Base-by-base conservation (phyloP, 306 rosid species). In the Echinosophora koreensis region DNA sequence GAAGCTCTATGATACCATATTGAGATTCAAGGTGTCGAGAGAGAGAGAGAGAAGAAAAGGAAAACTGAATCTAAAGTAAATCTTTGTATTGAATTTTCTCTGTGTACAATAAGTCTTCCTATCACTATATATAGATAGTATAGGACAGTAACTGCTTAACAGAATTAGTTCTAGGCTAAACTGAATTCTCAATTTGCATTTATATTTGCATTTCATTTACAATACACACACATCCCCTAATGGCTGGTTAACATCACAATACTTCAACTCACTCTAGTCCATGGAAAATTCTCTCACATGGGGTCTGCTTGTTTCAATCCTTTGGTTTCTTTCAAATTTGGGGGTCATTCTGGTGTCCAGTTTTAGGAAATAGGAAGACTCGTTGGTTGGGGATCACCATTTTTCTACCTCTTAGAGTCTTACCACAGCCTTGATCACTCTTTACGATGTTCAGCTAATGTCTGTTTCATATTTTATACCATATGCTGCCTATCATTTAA, bases 401-500 rank as follows among this genome's bases (percentile, higher is more conserved):
- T 17, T 22, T 7, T 27, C 37, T 57, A 9, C 15, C 15, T 57
- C 63, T 22, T 11, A 61, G 3, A 8, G 46, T 35, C 46, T 34
- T 61, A 62, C 13, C 68, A 13, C 49, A 35, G 27, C 49, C 46
- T 62, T 35, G 47, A 37, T 35, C 13, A 2, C 22, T 62, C 22
- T 5, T 35, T 37, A 35, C n/a, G 49, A 16, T 37, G 49, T 62
- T 35, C 42, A n/a, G 30, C 27, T 37, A 62, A 8, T 35, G 49
- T 14, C 71, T 32, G 10, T 41, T 56, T 44, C 69, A 41, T 56
- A 77, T 60, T 37, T 42, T 44, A 51, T 51, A 51, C 13, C 50
- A 12, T 46, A 42, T 74, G 57, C 63, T 74, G 69, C 11, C 22
- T 58, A 13, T 42, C 60, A 42, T 72, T 30, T 34, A 16, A 60